phyloP scores from a whole-genome alignment of 2,329 filamentous ascomycete species.

The Beauveria scarabaeidicola region DNA sequence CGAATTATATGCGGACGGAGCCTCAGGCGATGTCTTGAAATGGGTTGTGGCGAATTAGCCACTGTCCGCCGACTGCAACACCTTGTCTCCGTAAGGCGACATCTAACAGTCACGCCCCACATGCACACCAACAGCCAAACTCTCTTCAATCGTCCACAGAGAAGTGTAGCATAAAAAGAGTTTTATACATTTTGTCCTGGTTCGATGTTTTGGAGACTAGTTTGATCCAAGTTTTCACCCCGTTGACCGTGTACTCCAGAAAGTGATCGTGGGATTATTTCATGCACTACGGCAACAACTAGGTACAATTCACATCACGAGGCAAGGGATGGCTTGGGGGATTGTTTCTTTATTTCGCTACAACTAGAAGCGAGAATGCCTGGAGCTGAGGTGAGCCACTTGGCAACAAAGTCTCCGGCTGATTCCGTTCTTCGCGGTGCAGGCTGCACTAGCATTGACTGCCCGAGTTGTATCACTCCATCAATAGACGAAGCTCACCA shows the following conservation, averaged over 20 bases:
- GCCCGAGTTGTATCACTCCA: constrained; percentile 9
- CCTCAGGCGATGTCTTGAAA: neutral
- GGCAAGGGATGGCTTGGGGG: neutral
- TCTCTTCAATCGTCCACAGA: neutral
- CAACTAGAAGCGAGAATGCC: constrained; percentile 1
- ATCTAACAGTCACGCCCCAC: constrained; percentile 1
- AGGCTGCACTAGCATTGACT: constrained; percentile 10
- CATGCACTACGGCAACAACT: neutral
- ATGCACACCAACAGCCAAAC: neutral
- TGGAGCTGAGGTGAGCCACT: neutral
- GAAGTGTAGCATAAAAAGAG: too few species aligned
- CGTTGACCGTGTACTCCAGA: neutral
- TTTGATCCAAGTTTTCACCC: neutral
- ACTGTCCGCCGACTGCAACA: neutral
- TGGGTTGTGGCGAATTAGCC: neutral
- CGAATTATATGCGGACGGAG: neutral
- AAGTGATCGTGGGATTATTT: neutral
- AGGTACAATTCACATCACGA: neutral
- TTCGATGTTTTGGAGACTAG: too few species aligned
- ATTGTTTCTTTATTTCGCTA: constrained; percentile 9
- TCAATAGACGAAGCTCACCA: neutral
- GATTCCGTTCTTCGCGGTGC: neutral
- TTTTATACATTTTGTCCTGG: neutral
- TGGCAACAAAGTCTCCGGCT: neutral
- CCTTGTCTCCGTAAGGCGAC: neutral